These are phyloP conservation scores for Alternaria alternata DNA, from an alignment of 2,329 filamentous ascomycete genomes.

Conservation along the genomic window DNA sequence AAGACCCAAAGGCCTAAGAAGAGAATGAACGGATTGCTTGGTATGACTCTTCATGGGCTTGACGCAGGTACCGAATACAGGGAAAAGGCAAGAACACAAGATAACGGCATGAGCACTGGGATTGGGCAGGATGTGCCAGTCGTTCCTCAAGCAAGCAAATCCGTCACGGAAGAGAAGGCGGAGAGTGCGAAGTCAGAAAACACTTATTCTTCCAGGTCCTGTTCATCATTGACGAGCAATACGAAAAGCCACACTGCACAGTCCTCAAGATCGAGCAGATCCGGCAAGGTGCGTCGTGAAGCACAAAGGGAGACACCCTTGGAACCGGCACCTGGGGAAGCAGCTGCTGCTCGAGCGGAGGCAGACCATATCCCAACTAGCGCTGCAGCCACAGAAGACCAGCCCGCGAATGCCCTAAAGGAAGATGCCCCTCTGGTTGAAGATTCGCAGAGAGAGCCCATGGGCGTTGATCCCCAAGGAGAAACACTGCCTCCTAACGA, in stretches of 20 bases:
- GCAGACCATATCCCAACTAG: not conserved
- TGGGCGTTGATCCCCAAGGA: not conserved
- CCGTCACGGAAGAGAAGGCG: not conserved
- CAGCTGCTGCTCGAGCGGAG: not conserved
- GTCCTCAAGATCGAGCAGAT: not conserved
- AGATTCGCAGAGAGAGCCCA: not conserved
- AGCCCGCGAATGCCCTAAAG: not conserved
- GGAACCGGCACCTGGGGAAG: not conserved
- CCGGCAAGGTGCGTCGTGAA: not conserved
- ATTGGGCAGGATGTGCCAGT: not conserved
- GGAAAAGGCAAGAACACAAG: not conserved
- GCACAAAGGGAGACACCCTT: not conserved
- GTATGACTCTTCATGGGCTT: constrained; percentile 33
- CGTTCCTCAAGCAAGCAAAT: not conserved
- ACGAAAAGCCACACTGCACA: not conserved
- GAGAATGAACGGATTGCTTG: constrained; percentile 35
- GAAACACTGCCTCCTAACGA: not conserved
- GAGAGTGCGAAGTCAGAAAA: not conserved
- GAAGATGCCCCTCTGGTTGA: not conserved
- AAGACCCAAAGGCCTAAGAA: constrained; percentile 30
- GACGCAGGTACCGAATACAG: not conserved
- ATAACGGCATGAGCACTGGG: not conserved
- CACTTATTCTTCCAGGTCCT: not conserved
- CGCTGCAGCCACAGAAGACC: not conserved
- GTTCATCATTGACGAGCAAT: not conserved